Evolutionary conservation across 495 filamentous ascomycete species (phyloP).

Genomic region (Aspergillus panamensis): DNA sequence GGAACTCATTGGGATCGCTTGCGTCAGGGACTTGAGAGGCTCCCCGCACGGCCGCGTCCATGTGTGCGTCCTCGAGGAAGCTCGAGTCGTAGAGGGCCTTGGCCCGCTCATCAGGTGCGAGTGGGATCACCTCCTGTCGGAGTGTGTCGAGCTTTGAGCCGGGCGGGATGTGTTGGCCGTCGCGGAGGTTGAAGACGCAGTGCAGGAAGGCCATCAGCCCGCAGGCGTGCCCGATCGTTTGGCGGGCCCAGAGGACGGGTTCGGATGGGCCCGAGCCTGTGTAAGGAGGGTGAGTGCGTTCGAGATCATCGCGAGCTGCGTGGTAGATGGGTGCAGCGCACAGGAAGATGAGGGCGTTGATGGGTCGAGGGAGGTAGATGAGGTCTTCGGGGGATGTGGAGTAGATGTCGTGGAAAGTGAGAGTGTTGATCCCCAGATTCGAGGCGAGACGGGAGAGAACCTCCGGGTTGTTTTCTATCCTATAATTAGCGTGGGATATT

Average conservation of each 20-base stretch:
- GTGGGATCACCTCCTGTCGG: constrained; percentile 26
- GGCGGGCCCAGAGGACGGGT: constrained; percentile 60
- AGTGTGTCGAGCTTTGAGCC: constrained; percentile 30
- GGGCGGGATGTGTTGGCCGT: constrained; percentile 35
- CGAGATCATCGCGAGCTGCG: constrained; percentile 30
- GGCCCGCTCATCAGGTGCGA: constrained; percentile 51
- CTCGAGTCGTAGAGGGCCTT: constrained; percentile 63
- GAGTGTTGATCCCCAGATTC: constrained; percentile 48
- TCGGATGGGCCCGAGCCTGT: constrained; percentile 47
- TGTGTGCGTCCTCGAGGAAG: constrained; percentile 67
- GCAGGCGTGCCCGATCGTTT: constrained; percentile 65
- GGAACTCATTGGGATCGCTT: constrained; percentile 59
- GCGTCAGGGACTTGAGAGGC: constrained; percentile 63
- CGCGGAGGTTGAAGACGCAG: constrained; percentile 50
- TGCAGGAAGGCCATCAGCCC: constrained; percentile 63
- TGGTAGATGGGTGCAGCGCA: constrained; percentile 48
- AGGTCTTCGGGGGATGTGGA: constrained; percentile 56
- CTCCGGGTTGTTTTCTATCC: constrained; percentile 61
- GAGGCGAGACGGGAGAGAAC: constrained; percentile 51
- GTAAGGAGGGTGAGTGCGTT: constrained; percentile 41
- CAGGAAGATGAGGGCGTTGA: constrained; percentile 56
- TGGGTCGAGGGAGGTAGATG: constrained; percentile 50
- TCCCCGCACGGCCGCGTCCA: constrained; percentile 62
- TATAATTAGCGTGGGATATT: neutral
- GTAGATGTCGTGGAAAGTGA: constrained; percentile 59